phyloP scores from a whole-genome alignment of 2,329 filamentous ascomycete genomes.

The Seiridium unicorne region DNA sequence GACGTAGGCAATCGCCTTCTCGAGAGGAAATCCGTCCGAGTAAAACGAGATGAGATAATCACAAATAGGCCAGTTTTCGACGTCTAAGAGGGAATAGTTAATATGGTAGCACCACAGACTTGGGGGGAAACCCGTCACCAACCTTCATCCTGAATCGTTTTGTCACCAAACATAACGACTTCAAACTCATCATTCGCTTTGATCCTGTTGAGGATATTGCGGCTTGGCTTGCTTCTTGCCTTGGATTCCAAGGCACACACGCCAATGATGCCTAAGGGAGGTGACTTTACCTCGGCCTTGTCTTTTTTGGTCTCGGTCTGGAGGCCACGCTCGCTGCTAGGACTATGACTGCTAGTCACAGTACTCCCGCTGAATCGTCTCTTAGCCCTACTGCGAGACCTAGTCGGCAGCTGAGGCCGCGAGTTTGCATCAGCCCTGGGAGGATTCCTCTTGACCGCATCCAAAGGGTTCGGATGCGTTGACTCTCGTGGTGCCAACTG shows the following conservation, averaged over 20 bases:
- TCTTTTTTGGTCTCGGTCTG: conserved; percentile 43
- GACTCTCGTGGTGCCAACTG: conserved; percentile 45
- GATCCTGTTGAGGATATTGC: conserved; percentile 91
- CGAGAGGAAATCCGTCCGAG: conserved; percentile 92
- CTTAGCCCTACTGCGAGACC: conserved; percentile 68
- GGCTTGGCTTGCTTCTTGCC: conserved; percentile 92
- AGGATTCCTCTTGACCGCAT: conserved; percentile 43
- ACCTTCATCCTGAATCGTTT: conserved; percentile 94
- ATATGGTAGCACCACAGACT: conserved; percentile 5
- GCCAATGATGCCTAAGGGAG: conserved; percentile 71
- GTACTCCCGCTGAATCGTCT: conserved; percentile 80
- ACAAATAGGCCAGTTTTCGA: conserved; percentile 40
- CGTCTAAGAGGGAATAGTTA: conserved; percentile 33
- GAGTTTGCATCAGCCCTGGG: conserved; percentile 25
- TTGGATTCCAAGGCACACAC: conserved; percentile 96
- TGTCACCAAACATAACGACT: conserved; percentile 96
- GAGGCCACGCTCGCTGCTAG: conserved; percentile 65
- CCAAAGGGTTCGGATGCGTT: conserved; percentile 38
- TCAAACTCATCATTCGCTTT: conserved; percentile 93
- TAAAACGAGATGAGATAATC: conserved; percentile 99
- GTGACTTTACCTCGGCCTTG: conserved; percentile 59
- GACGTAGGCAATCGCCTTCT: conserved; percentile 95
- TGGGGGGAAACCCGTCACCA: conserved; percentile 19
- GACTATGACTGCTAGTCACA: conserved; percentile 77
- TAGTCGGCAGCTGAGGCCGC: conserved; percentile 43